Base-by-base conservation (phyloP, 805 yeast genomes). In the Kazachstania africana region DNA sequence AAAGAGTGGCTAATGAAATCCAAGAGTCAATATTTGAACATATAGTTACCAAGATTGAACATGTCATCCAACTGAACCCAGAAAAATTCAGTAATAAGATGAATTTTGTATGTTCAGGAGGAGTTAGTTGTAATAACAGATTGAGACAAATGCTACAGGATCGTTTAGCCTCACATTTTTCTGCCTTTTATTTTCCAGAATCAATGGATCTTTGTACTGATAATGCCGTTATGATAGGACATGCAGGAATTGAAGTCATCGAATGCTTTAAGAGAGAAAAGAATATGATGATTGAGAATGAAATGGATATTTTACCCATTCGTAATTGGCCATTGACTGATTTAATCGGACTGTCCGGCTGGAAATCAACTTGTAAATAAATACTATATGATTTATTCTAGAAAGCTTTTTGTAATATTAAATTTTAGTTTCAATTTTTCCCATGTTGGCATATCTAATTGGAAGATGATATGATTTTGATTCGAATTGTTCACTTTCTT, bases 141-240 rank as follows among this genome's bases (percentile, higher is more conserved):
- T 56, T 83, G 12, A 59, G 94, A 32, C 37, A 52, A 6, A 66
- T 66, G 57, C 50, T 80, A 5, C 43, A 49, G 29, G 42, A 47
- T 1, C 61, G 63, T 4, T 53, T 73, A n/a, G 12, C 13, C 1
- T 18, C 28, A 9, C n/a, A 19, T 42, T 45, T 62, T 45, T 34
- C 53, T n/a, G 43, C 50, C 1, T 71, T 75, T 28, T 70, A 71
- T 40, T 83, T 75, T 44, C 95, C 96, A 0, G n/a, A n/a, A n/a
- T 74, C 71, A 14, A 60, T 75, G 2, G 56, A 65, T 2, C 59
- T 85, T 37, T 91, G 98, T 50, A 84, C 96, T 0, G 98, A 91
- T 48, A 91, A 91, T 53, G 94, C 96, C 0, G 72, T 84, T 2
- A 91, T 91, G 98, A 91, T 91, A 32, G 98, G 95, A 1, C 83